Base-by-base conservation (phyloP, 345 rosid genomes). In the Syzygium jambos region DNA sequence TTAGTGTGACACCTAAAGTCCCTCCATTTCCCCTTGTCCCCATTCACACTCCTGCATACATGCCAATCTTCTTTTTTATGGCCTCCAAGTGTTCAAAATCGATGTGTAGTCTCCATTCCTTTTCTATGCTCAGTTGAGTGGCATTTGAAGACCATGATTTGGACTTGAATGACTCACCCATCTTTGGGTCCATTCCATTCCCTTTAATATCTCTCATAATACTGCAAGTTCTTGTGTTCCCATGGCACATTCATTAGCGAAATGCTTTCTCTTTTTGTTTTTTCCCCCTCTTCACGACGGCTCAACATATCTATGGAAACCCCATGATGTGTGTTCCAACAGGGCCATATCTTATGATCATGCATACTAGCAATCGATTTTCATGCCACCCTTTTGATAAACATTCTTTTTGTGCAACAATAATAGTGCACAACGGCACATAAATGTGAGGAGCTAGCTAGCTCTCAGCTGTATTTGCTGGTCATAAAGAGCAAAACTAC, bases 311-410 rank as follows among this genome's bases (percentile, higher is more conserved):
- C 86, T 91, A 90, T 93, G 89, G 63, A 46, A 89, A 90, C 89
- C 92, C 91, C 95, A 95, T 95, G 91, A 95, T 94, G 93, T 90
- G 88, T 91, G 87, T 90, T 91, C 87, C 84, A 30, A 86, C 92
- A 51, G 86, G 88, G 87, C 78, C 86, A 89, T 87, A 73, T 85
- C 80, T 61, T 78, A 88, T 89, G 85, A 93, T 92, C 91, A 88
- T 88, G 90, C 86, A 90, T 90, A 89, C 92, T 38, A 1, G 7
- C 13, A 34, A 73, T 73, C 11, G 88, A 93, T 95, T 92, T 89
- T 88, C 88, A 90, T 93, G n/a, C 27, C 56, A 22, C n/a, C 57
- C 77, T 51, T 86, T 59, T n/a, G 27, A 43, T 59, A 15, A 86
- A 21, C 80, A 49, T 73, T 73, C 80, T 38, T 73, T 73, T 73